These are phyloP conservation scores for Pseudogymnoascus sp. DNA, from an alignment of 2,329 filamentous ascomycete species.

Conservation along the genomic window DNA sequence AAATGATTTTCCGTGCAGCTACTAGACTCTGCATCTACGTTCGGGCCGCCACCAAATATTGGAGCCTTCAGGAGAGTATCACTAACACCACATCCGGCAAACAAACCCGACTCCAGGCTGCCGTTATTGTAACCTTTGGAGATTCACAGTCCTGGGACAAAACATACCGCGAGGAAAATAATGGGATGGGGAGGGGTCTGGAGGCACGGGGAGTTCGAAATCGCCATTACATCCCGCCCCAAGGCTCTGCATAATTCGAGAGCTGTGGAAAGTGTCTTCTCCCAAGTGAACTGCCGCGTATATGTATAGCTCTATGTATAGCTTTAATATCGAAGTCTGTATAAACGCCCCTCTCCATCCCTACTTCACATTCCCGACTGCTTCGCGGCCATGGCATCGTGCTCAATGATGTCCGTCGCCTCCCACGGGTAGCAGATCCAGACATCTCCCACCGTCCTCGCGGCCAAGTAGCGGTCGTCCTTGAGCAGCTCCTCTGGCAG, in stretches of 20 bases:
- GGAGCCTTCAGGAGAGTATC: neutral
- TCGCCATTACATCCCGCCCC: neutral
- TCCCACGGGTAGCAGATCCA: constrained; percentile 99
- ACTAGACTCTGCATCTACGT: neutral
- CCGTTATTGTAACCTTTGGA: neutral
- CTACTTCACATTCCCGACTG: constrained; percentile 16
- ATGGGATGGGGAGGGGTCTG: neutral
- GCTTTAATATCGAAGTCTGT: constrained; percentile 2
- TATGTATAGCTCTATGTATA: constrained; percentile 8
- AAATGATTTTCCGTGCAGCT: too few species aligned
- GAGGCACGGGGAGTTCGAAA: neutral
- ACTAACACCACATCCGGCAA: neutral
- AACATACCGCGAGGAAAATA: neutral
- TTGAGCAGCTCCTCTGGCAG: constrained; percentile 72
- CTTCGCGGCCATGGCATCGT: constrained; percentile 60
- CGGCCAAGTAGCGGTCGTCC: constrained; percentile 70
- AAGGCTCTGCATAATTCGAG: neutral
- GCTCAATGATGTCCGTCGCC: constrained; percentile 86
- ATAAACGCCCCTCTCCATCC: neutral
- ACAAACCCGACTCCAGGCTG: neutral
- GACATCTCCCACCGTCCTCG: constrained; percentile 80
- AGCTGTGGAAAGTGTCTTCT: neutral
- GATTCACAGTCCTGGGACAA: neutral
- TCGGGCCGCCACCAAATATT: neutral
- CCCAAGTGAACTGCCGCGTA: neutral